Conservation (phyloP, 2,329 filamentous ascomycete species). For the Fusarium mundagurra region DNA sequence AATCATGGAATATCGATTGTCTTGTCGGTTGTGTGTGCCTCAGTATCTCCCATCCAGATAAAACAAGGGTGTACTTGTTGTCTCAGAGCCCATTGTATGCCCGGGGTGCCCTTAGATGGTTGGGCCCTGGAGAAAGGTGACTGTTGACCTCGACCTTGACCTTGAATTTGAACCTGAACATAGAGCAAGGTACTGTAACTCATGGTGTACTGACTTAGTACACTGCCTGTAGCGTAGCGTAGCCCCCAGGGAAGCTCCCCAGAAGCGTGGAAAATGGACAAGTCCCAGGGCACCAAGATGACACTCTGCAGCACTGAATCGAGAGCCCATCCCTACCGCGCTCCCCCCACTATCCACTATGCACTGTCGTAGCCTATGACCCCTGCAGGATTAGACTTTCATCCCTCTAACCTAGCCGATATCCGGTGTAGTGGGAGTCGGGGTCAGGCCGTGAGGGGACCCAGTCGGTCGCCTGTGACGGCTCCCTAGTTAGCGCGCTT, state of each 20-base stretch:
- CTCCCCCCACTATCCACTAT: constrained; percentile 1
- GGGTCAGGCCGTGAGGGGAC: constrained; percentile 6
- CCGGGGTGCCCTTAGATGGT: constrained; percentile 15
- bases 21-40: background rate
- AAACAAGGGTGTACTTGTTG: constrained; percentile 10
- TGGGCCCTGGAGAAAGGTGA: constrained; percentile 3
- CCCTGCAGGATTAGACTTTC: constrained; percentile 41
- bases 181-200: background rate
- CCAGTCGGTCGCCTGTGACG: background rate
- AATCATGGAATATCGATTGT: constrained; percentile 11
- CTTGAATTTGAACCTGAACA: background rate
- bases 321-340: constrained; percentile 9
- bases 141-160: background rate
- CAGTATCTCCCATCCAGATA: background rate
- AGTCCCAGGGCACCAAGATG: constrained; percentile 22
- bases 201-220: background rate
- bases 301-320: constrained; percentile 25
- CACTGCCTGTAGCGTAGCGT: constrained; percentile 6
- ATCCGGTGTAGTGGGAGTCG: constrained; percentile 34
- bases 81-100: constrained; percentile 10
- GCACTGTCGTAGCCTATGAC: constrained; percentile 7
- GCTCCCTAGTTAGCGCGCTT: constrained; percentile 21
- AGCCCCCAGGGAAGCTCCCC: constrained; percentile 12
- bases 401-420: constrained; percentile 35
- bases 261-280: constrained; percentile 20